Percentiles rank a stretch among this genome's conserved stretches.
Conservation (phyloP, 768 basidiomycete genomes). For the Trametes punicea region DNA sequence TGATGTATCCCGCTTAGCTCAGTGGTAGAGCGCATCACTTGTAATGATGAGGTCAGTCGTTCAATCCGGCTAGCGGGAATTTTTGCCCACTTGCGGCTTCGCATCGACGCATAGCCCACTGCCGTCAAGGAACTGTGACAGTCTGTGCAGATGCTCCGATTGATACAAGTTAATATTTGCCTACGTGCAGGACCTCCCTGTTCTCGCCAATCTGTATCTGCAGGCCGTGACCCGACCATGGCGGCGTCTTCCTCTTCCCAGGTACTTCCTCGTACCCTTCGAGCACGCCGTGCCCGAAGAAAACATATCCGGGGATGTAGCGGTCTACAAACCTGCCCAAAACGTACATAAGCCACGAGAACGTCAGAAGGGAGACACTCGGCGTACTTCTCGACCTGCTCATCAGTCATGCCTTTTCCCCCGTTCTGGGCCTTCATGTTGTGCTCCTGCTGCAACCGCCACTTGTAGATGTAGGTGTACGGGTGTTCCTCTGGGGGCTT, state of each 20-base stretch:
- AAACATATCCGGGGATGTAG: conserved; percentile 92
- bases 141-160: too few species aligned
- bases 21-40: conserved; percentile 64
- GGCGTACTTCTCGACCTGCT: conserved; percentile 54
- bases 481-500: conserved; percentile 34
- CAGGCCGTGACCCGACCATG: conserved; percentile 52
- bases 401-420: conserved; percentile 86
- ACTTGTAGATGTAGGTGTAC: conserved; percentile 68
- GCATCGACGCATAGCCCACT: too few species aligned
- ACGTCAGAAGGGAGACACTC: not conserved
- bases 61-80: conserved; percentile 7
- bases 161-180: conserved; percentile 44
- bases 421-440: conserved; percentile 83
- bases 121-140: too few species aligned
- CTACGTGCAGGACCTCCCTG: conserved; percentile 43
- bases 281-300: conserved; percentile 64
- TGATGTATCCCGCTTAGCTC: conserved; percentile 32
- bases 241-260: conserved; percentile 18
- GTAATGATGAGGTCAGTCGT: conserved; percentile 14
- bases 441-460: conserved; percentile 90
- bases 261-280: conserved; percentile 28
- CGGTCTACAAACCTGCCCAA: conserved; percentile 75
- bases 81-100: not conserved
- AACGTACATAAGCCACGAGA: not conserved
- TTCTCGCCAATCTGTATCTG: conserved; percentile 51